Evolutionary conservation across 805 yeast species (phyloP).

Genomic region (Torulaspora microellipsoides): DNA sequence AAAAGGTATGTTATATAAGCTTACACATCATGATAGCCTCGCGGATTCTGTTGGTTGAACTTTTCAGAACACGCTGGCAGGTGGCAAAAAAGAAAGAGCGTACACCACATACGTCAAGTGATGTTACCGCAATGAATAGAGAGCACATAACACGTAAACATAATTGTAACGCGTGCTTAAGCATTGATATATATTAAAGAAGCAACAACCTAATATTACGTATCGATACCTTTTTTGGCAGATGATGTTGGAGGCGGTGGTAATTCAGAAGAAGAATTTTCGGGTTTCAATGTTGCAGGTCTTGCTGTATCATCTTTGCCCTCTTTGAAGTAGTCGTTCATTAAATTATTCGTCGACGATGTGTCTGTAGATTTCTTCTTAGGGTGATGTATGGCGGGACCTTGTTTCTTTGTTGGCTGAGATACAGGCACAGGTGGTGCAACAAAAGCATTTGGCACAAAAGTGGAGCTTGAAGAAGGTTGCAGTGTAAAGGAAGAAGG

Average conservation of each 20-base stretch:
- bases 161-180: too few relatives aligned
- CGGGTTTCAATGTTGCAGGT: constrained; percentile 13
- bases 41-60: too few relatives aligned
- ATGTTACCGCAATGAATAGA: too few relatives aligned
- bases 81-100: constrained; percentile 1
- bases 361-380: constrained; percentile 15
- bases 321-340: constrained; percentile 31
- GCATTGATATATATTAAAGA: too few relatives aligned
- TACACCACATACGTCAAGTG: too few relatives aligned
- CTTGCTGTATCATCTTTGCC: constrained; percentile 28
- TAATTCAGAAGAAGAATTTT: neutral
- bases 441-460: constrained; percentile 17
- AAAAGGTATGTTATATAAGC: neutral
- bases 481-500: constrained; percentile 3
- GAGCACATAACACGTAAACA: too few relatives aligned
- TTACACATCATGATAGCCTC: too few relatives aligned
- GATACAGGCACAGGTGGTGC: constrained; percentile 1
- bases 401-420: neutral
- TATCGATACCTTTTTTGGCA: constrained; percentile 1
- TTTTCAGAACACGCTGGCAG: constrained; percentile 13
- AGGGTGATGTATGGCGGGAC: neutral
- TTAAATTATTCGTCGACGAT: constrained; percentile 11
- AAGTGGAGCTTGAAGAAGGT: constrained; percentile 16
- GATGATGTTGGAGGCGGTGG: constrained; percentile 7
- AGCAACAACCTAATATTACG: neutral